Evolutionary conservation across 495 filamentous ascomycete species (phyloP), one percentile per base, ranked within the genome.

Genomic region (Evernia prunastri): DNA sequence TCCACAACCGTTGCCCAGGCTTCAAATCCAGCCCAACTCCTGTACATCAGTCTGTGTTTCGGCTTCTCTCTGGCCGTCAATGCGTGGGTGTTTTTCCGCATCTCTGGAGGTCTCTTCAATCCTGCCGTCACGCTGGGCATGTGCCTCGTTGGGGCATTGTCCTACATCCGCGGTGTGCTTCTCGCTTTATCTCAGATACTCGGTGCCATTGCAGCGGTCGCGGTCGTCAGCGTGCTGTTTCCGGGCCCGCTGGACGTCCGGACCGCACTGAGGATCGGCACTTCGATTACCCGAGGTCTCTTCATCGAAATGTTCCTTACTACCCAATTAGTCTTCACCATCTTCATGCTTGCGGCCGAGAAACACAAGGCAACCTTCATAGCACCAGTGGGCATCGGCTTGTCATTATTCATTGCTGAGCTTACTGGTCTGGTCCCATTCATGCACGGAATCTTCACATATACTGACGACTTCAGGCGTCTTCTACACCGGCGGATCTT

Each of bases 41-140:
- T 82, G 23, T 86, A 81, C 72, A 83, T 84, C 64, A 72, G 77
- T 13, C 59, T 86, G n/a, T 74, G 72, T 23, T 85, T 87, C 68
- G 83, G 84, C 49, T 87, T 88, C 68, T 86, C 83, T 4, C 73
- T 88, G 17, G 77, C 81, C n/a, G 82, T 86, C 62, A 88, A 85
- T 60, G 82, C 80, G 1, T 89, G 86, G 86, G 76, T 84, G 9
- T 87, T 88, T 73, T 88, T 84, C 71, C 78, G 86, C 17, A 82
- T 88, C 62, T 81, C 76, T 49, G 85, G 86, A n/a, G 85, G 86
- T 3, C 70, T 87, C 3, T 88, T 88, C 69, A 88, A 89, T 66
- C 86, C 85, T 36, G 84, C 84, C 40, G 74, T 76, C 29, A 75
- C 77, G 0, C 56, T 79, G n/a, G 75, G 72, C 4, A 69, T 79